Evolutionary conservation across 805 yeast genomes (phyloP).

Genomic region (Candida insectalens): DNA sequence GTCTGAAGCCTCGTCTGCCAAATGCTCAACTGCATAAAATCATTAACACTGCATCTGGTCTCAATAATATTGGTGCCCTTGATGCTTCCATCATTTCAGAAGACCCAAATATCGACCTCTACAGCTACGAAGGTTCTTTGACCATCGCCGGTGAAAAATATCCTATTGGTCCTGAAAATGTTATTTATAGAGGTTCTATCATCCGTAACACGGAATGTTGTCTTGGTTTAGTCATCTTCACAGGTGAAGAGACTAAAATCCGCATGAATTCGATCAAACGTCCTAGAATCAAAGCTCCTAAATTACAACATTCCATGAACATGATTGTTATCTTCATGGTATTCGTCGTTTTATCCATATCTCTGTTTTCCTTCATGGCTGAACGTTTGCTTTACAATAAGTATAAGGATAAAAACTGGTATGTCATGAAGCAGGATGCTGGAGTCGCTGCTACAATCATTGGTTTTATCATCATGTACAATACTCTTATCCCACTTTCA

Average conservation of each 20-base stretch:
- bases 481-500: conserved; percentile 90
- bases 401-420: conserved; percentile 53
- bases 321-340: conserved; percentile 85
- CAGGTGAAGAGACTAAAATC: conserved; percentile 94
- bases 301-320: conserved; percentile 75
- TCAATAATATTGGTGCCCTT: conserved; percentile 40
- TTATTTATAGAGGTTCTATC: conserved; percentile 86
- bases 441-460: conserved; percentile 84
- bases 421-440: conserved; percentile 59
- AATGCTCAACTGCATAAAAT: conserved; percentile 49
- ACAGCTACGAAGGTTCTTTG: conserved; percentile 80
- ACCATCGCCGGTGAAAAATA: conserved; percentile 26
- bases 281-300: conserved; percentile 90
- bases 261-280: conserved; percentile 90
- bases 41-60: conserved; percentile 38
- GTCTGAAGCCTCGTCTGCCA: conserved; percentile 66
- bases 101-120: conserved; percentile 87
- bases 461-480: conserved; percentile 96
- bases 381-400: conserved; percentile 43
- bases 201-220: conserved; percentile 72
- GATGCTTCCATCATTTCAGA: conserved; percentile 58
- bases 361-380: conserved; percentile 78
- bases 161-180: conserved; percentile 71
- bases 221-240: conserved; percentile 77
- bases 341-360: conserved; percentile 57